phyloP scores from a whole-genome alignment of 2,329 filamentous ascomycete species.

The Drechslerella stenobrocha region DNA sequence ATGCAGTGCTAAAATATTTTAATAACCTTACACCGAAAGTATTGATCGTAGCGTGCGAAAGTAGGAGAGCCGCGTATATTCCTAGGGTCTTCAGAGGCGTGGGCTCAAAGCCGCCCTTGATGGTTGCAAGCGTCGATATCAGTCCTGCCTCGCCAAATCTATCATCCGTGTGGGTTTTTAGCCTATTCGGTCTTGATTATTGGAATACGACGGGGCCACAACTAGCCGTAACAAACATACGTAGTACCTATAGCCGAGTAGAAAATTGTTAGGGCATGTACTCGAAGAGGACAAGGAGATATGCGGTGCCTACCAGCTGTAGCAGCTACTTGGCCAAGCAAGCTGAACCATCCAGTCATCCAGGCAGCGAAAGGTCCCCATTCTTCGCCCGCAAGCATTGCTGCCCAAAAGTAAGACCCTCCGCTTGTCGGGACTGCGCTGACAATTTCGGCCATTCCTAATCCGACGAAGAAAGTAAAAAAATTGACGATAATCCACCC shows the following conservation, averaged over 20 bases:
- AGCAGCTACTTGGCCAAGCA: conserved; percentile 60
- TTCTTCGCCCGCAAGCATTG: conserved; percentile 61
- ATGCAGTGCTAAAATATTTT: conserved; percentile 63
- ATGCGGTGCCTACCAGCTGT: conserved; percentile 58
- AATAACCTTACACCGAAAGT: conserved; percentile 64
- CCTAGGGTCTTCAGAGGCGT: conserved; percentile 61
- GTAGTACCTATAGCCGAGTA: conserved; percentile 26
- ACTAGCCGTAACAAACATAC: conserved; percentile 10
- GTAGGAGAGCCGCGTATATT: conserved; percentile 64
- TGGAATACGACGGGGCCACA: not conserved
- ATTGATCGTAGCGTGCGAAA: conserved; percentile 63
- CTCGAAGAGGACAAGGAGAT: conserved; percentile 51
- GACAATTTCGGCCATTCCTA: conserved; percentile 65
- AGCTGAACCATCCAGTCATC: conserved; percentile 60
- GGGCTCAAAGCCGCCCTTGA: conserved; percentile 57
- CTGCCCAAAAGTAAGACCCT: conserved; percentile 66
- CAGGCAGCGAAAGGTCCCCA: conserved; percentile 59
- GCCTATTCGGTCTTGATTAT: not conserved
- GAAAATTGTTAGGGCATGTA: conserved; percentile 6
- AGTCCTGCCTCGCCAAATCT: conserved; percentile 57
- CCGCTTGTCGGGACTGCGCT: conserved; percentile 64
- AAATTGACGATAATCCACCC: conserved; percentile 63
- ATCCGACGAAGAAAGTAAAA: conserved; percentile 63
- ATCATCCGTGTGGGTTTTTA: not conserved
- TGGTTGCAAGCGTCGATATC: conserved; percentile 58